phyloP scores from a whole-genome alignment of 345 rosid genomes.

The Arabidopsis arenosa region DNA sequence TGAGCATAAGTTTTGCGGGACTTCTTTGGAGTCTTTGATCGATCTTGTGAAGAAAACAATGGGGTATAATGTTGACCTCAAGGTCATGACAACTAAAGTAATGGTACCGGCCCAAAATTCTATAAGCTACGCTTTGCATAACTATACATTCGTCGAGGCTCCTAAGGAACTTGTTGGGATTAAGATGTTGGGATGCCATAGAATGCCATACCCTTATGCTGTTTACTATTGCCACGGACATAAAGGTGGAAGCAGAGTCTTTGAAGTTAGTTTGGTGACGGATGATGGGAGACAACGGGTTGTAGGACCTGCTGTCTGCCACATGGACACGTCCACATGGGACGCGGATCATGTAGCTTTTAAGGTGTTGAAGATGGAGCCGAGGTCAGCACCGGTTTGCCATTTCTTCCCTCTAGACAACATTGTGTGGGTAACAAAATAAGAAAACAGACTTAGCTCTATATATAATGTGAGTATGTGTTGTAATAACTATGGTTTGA shows the following conservation, averaged over 20 bases:
- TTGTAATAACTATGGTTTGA: conserved; percentile 34
- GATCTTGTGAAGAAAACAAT: conserved; percentile 52
- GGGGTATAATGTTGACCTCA: conserved; percentile 47
- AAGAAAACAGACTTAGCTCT: neutral
- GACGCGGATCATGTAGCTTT: conserved; percentile 62
- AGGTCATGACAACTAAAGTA: conserved; percentile 52
- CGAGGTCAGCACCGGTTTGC: conserved; percentile 70
- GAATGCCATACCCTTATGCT: conserved; percentile 68
- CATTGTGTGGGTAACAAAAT: conserved; percentile 61
- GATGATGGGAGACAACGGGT: conserved; percentile 58
- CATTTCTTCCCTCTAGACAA: conserved; percentile 71
- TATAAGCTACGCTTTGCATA: conserved; percentile 44
- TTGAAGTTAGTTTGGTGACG: conserved; percentile 50
- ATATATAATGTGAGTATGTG: conserved; percentile 25
- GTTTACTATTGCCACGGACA: conserved; percentile 76
- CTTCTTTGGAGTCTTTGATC: conserved; percentile 76
- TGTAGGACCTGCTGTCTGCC: conserved; percentile 65
- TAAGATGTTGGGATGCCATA: conserved; percentile 62
- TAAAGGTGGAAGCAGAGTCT: conserved; percentile 48
- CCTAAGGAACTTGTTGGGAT: conserved; percentile 47
- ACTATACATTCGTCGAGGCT: conserved; percentile 53
- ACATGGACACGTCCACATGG: conserved; percentile 86
- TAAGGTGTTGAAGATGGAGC: conserved; percentile 55
- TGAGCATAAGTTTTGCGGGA: conserved; percentile 61
- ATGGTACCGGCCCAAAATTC: conserved; percentile 2